These are phyloP conservation scores for Barnettozyma sucrosica DNA, from an alignment of 805 yeast species.

Conservation along the genomic window DNA sequence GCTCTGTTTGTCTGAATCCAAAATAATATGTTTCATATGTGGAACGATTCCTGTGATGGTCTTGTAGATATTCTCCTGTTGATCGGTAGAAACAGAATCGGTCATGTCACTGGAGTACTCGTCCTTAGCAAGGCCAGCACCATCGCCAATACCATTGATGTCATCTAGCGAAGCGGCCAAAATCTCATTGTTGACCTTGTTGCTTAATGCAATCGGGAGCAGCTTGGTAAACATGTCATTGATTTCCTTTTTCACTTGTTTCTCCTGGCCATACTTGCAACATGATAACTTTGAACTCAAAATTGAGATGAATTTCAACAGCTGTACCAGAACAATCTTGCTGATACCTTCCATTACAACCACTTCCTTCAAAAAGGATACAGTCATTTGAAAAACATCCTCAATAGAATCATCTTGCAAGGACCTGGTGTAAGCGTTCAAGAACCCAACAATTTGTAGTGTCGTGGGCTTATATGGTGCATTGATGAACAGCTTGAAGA, in stretches of 20 bases:
- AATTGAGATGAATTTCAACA: conserved; percentile 46
- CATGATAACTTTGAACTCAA: conserved; percentile 52
- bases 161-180: conserved; percentile 11
- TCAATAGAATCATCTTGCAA: conserved; percentile 73
- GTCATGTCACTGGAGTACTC: conserved; percentile 5
- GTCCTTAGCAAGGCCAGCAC: neutral
- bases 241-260: conserved; percentile 50
- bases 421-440: conserved; percentile 55
- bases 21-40: conserved; percentile 19
- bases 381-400: conserved; percentile 64
- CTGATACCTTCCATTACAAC: conserved; percentile 29
- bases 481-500: conserved; percentile 46
- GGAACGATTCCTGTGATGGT: conserved; percentile 36
- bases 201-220: conserved; percentile 28
- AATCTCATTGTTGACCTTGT: conserved; percentile 16
- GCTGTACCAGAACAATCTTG: conserved; percentile 48
- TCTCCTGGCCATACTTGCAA: conserved; percentile 57
- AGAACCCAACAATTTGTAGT: conserved; percentile 18
- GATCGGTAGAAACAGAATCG: conserved; percentile 8
- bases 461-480: conserved; percentile 12
- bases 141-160: conserved; percentile 3
- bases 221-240: conserved; percentile 38
- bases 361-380: conserved; percentile 56
- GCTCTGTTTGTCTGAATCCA: conserved; percentile 58
- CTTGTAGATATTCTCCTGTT: conserved; percentile 40